Conservation (phyloP, 75 land plant genomes). For the Adiantum capillusveneris region DNA sequence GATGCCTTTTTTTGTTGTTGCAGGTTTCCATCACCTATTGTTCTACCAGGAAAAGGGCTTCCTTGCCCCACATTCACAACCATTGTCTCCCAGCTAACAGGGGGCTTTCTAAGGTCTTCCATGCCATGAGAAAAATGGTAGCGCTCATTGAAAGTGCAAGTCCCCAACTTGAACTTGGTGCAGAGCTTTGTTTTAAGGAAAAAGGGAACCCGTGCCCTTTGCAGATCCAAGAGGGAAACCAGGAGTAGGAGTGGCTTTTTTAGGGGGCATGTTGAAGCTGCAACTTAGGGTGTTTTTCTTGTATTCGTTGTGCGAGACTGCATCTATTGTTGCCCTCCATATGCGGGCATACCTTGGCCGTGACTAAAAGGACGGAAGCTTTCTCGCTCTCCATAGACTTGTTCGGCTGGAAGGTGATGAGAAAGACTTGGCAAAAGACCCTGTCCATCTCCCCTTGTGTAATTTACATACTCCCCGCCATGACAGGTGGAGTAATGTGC, state of each 20-base stretch:
- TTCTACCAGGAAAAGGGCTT: constrained; percentile 3
- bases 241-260: background rate
- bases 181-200: constrained; percentile 25
- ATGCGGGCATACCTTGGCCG: too few relatives aligned
- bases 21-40: too few relatives aligned
- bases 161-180: constrained; percentile 10
- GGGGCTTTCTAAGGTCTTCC: constrained; percentile 20
- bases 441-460: too few relatives aligned
- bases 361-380: too few relatives aligned
- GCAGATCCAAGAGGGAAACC: constrained; percentile 4
- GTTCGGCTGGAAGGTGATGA: too few relatives aligned
- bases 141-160: constrained; percentile 11
- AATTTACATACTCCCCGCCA: too few relatives aligned
- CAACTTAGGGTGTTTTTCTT: too few relatives aligned
- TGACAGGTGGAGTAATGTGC: too few relatives aligned
- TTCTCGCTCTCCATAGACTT: too few relatives aligned
- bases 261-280: background rate
- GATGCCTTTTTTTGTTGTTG: constrained; percentile 10
- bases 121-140: constrained; percentile 25
- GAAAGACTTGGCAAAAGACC: too few relatives aligned
- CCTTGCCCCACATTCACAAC: background rate
- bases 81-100: constrained; percentile 29
- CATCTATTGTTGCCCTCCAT: too few relatives aligned
- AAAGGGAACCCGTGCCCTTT: constrained; percentile 1
- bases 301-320: too few relatives aligned